Conservation (phyloP, 306 rosid species). For the Ochetophila trinervis region DNA sequence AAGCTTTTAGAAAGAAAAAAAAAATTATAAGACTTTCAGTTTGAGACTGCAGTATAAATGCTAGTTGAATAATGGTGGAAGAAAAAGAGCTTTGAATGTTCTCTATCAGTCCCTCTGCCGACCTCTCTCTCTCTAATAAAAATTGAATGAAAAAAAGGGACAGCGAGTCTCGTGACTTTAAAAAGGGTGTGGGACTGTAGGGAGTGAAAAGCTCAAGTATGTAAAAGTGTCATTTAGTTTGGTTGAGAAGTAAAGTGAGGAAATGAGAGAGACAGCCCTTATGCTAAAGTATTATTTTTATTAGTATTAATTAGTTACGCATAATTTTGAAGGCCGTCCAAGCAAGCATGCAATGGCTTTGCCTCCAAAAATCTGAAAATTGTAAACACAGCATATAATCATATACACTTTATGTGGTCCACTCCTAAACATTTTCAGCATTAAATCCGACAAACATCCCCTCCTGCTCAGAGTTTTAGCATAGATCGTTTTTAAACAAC, state of each 20-base stretch:
- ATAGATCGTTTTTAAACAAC: too few species aligned
- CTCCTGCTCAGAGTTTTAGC: background rate
- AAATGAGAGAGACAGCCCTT: slow-evolving; percentile 22
- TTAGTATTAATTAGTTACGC: slow-evolving; percentile 22
- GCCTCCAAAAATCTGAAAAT: slow-evolving; percentile 36
- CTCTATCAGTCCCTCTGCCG: slow-evolving; percentile 99
- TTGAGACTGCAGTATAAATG: slow-evolving; percentile 79
- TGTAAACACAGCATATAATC: slow-evolving; percentile 15
- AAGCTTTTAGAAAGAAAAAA: slow-evolving; percentile 25
- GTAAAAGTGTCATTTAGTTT: slow-evolving; percentile 42
- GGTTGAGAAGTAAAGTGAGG: slow-evolving; percentile 19
- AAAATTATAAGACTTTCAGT: slow-evolving; percentile 64
- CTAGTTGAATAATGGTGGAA: slow-evolving; percentile 88
- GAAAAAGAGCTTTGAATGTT: slow-evolving; percentile 98
- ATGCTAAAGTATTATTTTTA: slow-evolving; percentile 14
- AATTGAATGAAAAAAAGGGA: slow-evolving; percentile 59
- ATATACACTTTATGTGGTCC: slow-evolving; percentile 45
- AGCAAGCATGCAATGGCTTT: slow-evolving; percentile 41
- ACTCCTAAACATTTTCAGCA: background rate
- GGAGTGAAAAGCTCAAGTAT: slow-evolving; percentile 3
- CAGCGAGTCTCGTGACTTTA: slow-evolving; percentile 89
- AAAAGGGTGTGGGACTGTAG: slow-evolving; percentile 32
- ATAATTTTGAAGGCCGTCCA: slow-evolving; percentile 35
- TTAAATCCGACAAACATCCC: slow-evolving; percentile 6
- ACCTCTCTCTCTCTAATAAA: slow-evolving; percentile 33